Percentiles rank a stretch among this genome's conserved stretches.
Conservation (phyloP, 2,329 filamentous ascomycete species). For the Pleomassaria siparia region DNA sequence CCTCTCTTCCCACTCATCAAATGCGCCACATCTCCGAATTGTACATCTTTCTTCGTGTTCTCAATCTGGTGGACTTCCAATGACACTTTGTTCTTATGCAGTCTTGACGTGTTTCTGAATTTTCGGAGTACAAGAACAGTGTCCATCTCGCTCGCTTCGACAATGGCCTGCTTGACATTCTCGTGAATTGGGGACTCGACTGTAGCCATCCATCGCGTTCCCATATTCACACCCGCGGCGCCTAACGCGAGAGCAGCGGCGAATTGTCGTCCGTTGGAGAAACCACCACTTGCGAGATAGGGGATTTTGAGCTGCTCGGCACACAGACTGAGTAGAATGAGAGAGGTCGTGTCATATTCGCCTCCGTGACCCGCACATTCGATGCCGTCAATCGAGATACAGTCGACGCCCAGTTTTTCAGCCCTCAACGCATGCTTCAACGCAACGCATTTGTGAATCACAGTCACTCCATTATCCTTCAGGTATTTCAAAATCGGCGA, state of each 20-base stretch:
- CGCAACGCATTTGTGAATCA: conserved; percentile 32
- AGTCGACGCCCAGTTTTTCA: conserved; percentile 28
- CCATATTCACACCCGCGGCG: conserved; percentile 30
- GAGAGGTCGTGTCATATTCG: conserved; percentile 56
- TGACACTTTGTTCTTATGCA: conserved; percentile 31
- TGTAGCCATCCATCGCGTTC: conserved; percentile 32
- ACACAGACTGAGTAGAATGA: conserved; percentile 43
- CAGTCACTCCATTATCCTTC: conserved; percentile 26
- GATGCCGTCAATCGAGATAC: conserved; percentile 29
- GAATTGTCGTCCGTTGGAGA: conserved; percentile 27
- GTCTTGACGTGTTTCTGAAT: conserved; percentile 26
- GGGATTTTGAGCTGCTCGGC: conserved; percentile 31
- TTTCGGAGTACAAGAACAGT: conserved; percentile 29
- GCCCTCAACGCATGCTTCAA: conserved; percentile 28
- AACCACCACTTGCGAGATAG: conserved; percentile 29
- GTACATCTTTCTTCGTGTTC: conserved; percentile 25
- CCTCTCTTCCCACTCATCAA: conserved; percentile 31
- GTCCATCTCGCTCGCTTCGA: conserved; percentile 25
- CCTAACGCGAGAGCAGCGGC: conserved; percentile 30
- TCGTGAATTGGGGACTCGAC: conserved; percentile 28
- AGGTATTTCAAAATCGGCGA: conserved; percentile 27
- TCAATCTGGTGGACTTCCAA: conserved; percentile 28
- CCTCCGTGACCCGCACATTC: conserved; percentile 49
- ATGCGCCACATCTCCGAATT: conserved; percentile 31
- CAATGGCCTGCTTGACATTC: conserved; percentile 30